Evolutionary conservation across 2,329 filamentous ascomycete genomes (phyloP).

Genomic region (Dissoconium aciculare): DNA sequence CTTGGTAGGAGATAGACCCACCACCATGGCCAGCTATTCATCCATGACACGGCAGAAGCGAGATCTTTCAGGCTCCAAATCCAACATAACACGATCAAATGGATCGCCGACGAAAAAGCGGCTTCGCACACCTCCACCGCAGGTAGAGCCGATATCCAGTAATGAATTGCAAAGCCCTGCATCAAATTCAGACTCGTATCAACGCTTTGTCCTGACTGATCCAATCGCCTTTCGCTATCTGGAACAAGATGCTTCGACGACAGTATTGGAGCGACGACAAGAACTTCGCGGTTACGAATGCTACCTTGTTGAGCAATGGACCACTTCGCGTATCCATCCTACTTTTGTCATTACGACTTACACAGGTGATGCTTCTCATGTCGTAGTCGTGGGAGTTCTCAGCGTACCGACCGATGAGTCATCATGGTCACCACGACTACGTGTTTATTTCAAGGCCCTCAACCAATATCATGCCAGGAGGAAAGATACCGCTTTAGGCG

Average conservation of each 20-base stretch:
- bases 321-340: slow-evolving; percentile 76
- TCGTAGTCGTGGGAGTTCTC: slow-evolving; percentile 64
- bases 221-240: slow-evolving; percentile 59
- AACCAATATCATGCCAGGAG: slow-evolving; percentile 72
- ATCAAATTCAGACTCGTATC: too few relatives aligned
- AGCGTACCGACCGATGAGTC: slow-evolving; percentile 67
- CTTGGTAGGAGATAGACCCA: too few relatives aligned
- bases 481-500: slow-evolving; percentile 68
- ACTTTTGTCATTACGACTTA: slow-evolving; percentile 88
- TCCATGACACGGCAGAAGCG: too few relatives aligned
- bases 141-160: too few relatives aligned
- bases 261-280: slow-evolving; percentile 56
- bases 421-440: slow-evolving; percentile 63
- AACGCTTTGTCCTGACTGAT: slow-evolving; percentile 50
- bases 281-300: slow-evolving; percentile 72
- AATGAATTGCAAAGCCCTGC: too few relatives aligned
- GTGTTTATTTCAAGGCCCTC: slow-evolving; percentile 73
- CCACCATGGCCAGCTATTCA: too few relatives aligned
- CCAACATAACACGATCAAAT: too few relatives aligned
- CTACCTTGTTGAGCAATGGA: slow-evolving; percentile 96
- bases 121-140: too few relatives aligned
- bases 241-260: slow-evolving; percentile 66
- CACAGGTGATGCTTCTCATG: slow-evolving; percentile 70
- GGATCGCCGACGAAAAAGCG: too few relatives aligned
- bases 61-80: too few relatives aligned